Evolutionary conservation across 2,329 filamentous ascomycete genomes (phyloP).

Genomic region (Cytospora schulzeri): DNA sequence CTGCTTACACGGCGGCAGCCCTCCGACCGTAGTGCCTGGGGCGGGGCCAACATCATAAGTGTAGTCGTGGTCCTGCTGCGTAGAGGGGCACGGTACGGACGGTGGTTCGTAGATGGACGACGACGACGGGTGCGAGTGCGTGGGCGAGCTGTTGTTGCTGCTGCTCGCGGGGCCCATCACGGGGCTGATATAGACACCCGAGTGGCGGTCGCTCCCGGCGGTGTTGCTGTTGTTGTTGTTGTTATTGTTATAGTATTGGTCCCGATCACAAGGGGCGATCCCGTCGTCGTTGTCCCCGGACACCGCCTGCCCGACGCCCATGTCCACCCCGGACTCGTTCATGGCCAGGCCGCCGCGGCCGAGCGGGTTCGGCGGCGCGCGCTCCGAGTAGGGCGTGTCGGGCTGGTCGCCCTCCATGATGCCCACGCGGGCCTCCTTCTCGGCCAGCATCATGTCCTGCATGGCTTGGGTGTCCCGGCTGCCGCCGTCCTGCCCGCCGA

Average conservation of each 20-base stretch:
- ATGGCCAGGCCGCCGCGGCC: constrained; percentile 12
- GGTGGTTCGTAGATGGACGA: constrained; percentile 8
- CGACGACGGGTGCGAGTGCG: neutral
- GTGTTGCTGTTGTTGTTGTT: too few relatives aligned
- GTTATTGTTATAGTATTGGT: neutral
- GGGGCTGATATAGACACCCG: constrained; percentile 13
- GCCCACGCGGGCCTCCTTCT: constrained; percentile 47
- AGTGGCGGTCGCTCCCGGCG: constrained; percentile 8
- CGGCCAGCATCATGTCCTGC: constrained; percentile 46
- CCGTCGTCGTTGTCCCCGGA: neutral
- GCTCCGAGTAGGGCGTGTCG: constrained; percentile 48
- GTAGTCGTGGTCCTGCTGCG: constrained; percentile 32
- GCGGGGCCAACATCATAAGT: constrained; percentile 38
- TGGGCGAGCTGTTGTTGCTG: constrained; percentile 27
- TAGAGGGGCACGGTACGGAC: constrained; percentile 16
- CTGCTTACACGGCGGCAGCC: neutral
- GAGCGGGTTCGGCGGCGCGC: constrained; percentile 28
- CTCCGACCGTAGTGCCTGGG: constrained; percentile 17
- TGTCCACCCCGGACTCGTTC: constrained; percentile 13
- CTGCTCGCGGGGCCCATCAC: constrained; percentile 3
- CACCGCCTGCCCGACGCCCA: constrained; percentile 11
- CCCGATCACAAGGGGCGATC: constrained; percentile 9
- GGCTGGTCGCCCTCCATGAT: constrained; percentile 41
- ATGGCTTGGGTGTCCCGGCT: constrained; percentile 27
- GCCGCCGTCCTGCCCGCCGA: constrained; percentile 12